A percentile compares a stretch with the other conserved stretches of the same genome.
phyloP scores from a whole-genome alignment of 345 rosid species.

The Eucalyptus cladocalyx region DNA sequence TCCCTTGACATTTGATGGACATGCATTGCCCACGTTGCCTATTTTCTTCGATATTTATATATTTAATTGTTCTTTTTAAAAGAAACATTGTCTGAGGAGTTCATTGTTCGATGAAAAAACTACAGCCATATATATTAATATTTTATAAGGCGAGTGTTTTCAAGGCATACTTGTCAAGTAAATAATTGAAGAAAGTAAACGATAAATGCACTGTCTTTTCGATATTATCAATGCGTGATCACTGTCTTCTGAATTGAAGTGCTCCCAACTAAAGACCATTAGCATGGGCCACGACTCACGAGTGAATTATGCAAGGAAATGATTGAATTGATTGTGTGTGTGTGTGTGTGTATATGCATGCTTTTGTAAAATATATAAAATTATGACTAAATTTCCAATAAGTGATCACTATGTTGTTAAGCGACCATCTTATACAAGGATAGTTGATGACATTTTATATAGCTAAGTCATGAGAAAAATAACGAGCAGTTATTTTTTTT shows the following conservation, averaged over 20 bases:
- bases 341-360: fast-evolving
- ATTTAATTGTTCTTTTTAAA: background rate
- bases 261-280: background rate
- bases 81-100: background rate
- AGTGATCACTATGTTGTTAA: background rate
- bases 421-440: background rate
- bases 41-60: background rate
- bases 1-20: background rate
- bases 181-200: background rate
- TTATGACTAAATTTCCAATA: background rate
- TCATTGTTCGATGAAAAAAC: background rate
- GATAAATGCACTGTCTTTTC: background rate
- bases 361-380: background rate
- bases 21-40: background rate
- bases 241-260: background rate
- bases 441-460: background rate
- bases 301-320: background rate
- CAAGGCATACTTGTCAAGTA: background rate
- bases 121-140: background rate
- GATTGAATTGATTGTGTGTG: background rate
- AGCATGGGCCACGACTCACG: background rate
- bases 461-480: background rate
- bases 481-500: background rate
- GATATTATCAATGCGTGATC: background rate
- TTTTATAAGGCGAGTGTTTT: background rate